These are phyloP conservation scores for Candida neerlandica DNA, from an alignment of 1,139 yeast genomes.

Conservation along the genomic window DNA sequence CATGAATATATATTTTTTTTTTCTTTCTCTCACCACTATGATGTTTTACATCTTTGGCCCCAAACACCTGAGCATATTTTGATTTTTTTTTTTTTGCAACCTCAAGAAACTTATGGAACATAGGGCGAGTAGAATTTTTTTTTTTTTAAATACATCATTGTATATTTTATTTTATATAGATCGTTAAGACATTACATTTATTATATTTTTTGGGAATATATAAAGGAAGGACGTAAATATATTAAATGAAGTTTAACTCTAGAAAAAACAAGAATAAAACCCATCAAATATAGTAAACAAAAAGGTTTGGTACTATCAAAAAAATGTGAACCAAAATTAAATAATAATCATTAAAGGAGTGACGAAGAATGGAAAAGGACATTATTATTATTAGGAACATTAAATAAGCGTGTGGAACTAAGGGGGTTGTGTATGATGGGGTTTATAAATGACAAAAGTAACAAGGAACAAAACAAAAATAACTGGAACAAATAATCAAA, in stretches of 20 bases:
- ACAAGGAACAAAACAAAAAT: background rate
- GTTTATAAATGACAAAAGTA: background rate
- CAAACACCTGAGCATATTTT: too few species aligned
- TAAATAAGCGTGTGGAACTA: background rate
- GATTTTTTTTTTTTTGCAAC: background rate
- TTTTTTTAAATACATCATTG: background rate
- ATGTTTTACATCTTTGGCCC: too few species aligned
- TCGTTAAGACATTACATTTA: slow-evolving; percentile 10
- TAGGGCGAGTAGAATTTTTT: background rate
- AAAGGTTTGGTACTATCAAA: slow-evolving; percentile 1
- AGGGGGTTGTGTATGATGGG: slow-evolving; percentile 1
- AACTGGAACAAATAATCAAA: background rate
- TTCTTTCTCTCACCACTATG: too few species aligned
- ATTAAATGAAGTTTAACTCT: slow-evolving; percentile 9
- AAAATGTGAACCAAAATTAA: slow-evolving; percentile 7
- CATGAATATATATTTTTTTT: too few species aligned
- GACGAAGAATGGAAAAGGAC: slow-evolving; percentile 4
- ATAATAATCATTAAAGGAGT: slow-evolving; percentile 10
- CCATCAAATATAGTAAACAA: slow-evolving; percentile 7
- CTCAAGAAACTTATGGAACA: background rate
- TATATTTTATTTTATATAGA: slow-evolving; percentile 3
- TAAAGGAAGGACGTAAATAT: slow-evolving; percentile 9
- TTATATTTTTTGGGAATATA: slow-evolving; percentile 6
- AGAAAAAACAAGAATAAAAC: slow-evolving; percentile 8
- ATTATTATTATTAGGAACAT: slow-evolving; percentile 9